Evolutionary conservation across 1,284 basidiomycete species (phyloP), one percentile per base, ranked within the genome.

Genomic region (Cutaneotrichosporon sp.): DNA sequence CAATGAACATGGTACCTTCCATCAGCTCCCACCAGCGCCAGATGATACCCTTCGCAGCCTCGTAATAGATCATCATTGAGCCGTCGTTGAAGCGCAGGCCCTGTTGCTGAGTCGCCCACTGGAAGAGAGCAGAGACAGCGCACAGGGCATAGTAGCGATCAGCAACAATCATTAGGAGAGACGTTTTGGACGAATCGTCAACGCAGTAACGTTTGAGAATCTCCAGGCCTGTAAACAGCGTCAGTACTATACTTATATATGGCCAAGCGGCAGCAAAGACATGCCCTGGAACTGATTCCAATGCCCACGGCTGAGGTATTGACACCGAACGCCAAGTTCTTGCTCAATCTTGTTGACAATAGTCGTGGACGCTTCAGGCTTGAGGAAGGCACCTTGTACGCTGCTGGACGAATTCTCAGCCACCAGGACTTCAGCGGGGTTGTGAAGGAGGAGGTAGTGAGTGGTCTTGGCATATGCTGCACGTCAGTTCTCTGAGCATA

Each of bases 61-160:
- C 78, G 67, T 87, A 94, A 13, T 80, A 79, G 56, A 97, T 90
- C 26, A 83, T 81, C n/a, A 97, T 76, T 9, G 87, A 90, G 10
- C 77, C 77, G 0, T 81, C 76, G 1, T 84, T 79, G 67, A 89
- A 94, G 13, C 81, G 80, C 0, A 81, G 81, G 56, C 86, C 86
- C 47, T 86, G 73, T 38, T 80, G 80, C 1, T 73, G 70, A 65
- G 90, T 85, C 13, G 85, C 79, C 62, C 87, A 84, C 69, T 88
- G 87, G 78, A 97, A 90, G 9, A 96, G 77, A 0, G 90, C 92
- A 41, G 84, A 85, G 0, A 82, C 79, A 1, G 93, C 90, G 9
- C 87, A 88, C 2, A 94, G 80, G 0, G 88, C 85, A 66, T 90
- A 93, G 67, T 90, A 91, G 86, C 90, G 90, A 67, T 85, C 84